A percentile compares a stretch with the other conserved stretches of the same genome.
Evolutionary conservation across 2,329 filamentous ascomycete genomes (phyloP).

Genomic region (Helicocarpus griseus): DNA sequence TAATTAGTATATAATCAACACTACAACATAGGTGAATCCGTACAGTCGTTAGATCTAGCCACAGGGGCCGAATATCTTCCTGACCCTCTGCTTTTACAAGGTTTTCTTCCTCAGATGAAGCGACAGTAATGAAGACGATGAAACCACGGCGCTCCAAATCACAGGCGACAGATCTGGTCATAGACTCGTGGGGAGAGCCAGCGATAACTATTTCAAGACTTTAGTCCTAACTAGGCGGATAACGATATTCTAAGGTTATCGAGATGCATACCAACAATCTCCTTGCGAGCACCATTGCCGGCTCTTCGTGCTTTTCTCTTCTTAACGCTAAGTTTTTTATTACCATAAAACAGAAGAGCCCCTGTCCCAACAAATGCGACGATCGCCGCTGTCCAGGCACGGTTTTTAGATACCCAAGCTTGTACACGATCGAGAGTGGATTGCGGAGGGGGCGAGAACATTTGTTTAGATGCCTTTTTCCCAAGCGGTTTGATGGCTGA

Average conservation of each 20-base stretch:
- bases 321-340: slow-evolving; percentile 45
- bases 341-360: slow-evolving; percentile 48
- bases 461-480: slow-evolving; percentile 21
- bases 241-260: not conserved
- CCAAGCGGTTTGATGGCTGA: slow-evolving; percentile 54
- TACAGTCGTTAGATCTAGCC: slow-evolving; percentile 61
- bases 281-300: slow-evolving; percentile 71
- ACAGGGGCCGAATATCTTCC: slow-evolving; percentile 70
- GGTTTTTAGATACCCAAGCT: slow-evolving; percentile 64
- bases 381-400: slow-evolving; percentile 61
- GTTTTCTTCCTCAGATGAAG: slow-evolving; percentile 73
- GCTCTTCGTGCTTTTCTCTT: slow-evolving; percentile 70
- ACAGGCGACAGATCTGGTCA: slow-evolving; percentile 71
- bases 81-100: slow-evolving; percentile 66
- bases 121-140: slow-evolving; percentile 84
- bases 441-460: slow-evolving; percentile 23
- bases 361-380: slow-evolving; percentile 61
- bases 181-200: slow-evolving; percentile 73
- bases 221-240: slow-evolving; percentile 6
- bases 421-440: slow-evolving; percentile 48
- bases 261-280: slow-evolving; percentile 54
- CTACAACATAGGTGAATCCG: slow-evolving; percentile 5
- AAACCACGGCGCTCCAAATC: slow-evolving; percentile 89
- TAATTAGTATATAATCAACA: slow-evolving; percentile 6
- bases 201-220: slow-evolving; percentile 56